Percentiles rank a stretch among this genome's conserved stretches.
phyloP scores from a whole-genome alignment of 78 protist species.

The Dictyostelium citrinum region DNA sequence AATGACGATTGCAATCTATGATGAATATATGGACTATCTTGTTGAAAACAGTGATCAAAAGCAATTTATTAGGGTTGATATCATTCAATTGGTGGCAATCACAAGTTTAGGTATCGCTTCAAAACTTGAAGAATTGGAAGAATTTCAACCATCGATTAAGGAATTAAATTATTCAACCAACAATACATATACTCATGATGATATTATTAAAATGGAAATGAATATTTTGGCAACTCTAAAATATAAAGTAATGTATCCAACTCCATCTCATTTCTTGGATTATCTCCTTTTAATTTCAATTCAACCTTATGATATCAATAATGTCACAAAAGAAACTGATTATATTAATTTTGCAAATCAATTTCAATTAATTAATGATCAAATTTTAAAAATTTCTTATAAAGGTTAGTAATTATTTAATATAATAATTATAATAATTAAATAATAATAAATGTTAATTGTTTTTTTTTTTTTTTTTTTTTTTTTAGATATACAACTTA shows the following conservation, averaged over 20 bases:
- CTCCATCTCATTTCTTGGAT: neutral
- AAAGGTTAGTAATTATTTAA: neutral
- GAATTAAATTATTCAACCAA: conserved; percentile 3
- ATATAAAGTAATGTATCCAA: neutral
- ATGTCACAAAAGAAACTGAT: neutral
- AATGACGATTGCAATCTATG: neutral
- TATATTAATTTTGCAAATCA: neutral
- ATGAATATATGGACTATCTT: neutral
- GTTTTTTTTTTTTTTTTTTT: neutral
- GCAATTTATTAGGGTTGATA: neutral
- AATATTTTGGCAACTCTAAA: neutral
- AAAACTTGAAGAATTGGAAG: neutral
- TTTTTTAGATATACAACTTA: neutral
- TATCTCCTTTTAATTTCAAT: neutral
- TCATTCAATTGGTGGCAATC: neutral
- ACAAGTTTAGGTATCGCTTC: neutral
- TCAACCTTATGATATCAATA: neutral
- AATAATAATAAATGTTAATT: no score
- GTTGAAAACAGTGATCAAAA: neutral
- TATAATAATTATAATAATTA: no score
- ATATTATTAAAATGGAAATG: neutral
- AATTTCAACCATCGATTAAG: neutral
- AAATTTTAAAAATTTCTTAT: neutral
- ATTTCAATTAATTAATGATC: neutral
- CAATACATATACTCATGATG: neutral